Conservation (phyloP, 2,329 filamentous ascomycete genomes). For the Sordariomycetes sp. region DNA sequence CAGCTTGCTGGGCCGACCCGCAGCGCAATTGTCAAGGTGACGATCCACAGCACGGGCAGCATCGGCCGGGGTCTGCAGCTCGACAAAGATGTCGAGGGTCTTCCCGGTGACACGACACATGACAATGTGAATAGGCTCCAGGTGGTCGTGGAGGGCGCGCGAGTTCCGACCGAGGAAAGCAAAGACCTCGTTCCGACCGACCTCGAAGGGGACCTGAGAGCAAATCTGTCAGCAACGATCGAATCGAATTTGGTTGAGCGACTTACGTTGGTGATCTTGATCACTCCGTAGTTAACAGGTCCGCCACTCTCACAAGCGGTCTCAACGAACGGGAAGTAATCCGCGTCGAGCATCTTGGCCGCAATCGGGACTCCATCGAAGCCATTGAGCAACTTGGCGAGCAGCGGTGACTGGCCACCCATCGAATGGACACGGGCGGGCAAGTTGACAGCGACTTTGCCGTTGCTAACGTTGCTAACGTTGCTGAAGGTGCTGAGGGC, state of each 20-base stretch:
- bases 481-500: neutral
- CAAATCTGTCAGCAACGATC: neutral
- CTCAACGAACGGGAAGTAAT: constrained; percentile 36
- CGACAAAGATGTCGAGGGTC: constrained; percentile 51
- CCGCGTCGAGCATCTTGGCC: constrained; percentile 21
- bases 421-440: neutral
- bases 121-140: constrained; percentile 51
- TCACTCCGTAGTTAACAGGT: constrained; percentile 27
- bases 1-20: constrained; percentile 35
- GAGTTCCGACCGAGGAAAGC: constrained; percentile 49
- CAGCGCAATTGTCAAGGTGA: constrained; percentile 25
- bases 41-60: constrained; percentile 41
- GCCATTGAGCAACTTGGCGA: constrained; percentile 24
- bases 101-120: constrained; percentile 54
- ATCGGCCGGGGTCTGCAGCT: constrained; percentile 41
- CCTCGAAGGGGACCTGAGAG: constrained; percentile 30
- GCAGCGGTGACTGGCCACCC: constrained; percentile 7
- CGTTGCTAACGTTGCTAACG: neutral
- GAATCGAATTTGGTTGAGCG: neutral
- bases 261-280: constrained; percentile 41
- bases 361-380: constrained; percentile 20
- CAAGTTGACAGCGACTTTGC: neutral
- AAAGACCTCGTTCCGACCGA: constrained; percentile 41
- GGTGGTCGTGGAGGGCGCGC: constrained; percentile 38
- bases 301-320: constrained; percentile 16